Conservation (phyloP, 176 grass and related monocot species). For the Cymbopogon citratus region DNA sequence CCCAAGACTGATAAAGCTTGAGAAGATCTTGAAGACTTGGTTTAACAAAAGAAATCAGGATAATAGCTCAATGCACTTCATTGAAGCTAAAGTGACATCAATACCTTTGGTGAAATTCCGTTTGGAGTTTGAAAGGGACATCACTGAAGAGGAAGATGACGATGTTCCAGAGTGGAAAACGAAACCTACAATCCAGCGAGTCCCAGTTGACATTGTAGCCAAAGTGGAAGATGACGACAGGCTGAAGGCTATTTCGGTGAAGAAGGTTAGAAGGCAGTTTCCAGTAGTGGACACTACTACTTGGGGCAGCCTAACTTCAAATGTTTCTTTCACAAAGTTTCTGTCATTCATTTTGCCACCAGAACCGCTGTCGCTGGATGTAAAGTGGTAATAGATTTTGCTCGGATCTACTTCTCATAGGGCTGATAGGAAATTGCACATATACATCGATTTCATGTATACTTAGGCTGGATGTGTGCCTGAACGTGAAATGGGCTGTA, state of each 20-base stretch:
- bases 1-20: conserved; percentile 54
- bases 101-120: conserved; percentile 53
- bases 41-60: conserved; percentile 30
- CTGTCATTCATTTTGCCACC: conserved; percentile 60
- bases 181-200: conserved; percentile 38
- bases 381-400: conserved; percentile 59
- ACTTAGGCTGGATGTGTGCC: conserved; percentile 18
- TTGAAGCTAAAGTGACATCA: conserved; percentile 62
- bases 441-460: conserved; percentile 32
- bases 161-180: conserved; percentile 76
- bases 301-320: conserved; percentile 74
- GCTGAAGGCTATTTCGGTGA: conserved; percentile 56
- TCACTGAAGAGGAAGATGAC: conserved; percentile 51
- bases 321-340: conserved; percentile 84
- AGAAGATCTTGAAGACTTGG: conserved; percentile 49
- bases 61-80: conserved; percentile 44
- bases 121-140: conserved; percentile 66
- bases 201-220: conserved; percentile 56
- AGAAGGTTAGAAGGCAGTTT: conserved; percentile 54
- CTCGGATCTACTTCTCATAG: conserved; percentile 4
- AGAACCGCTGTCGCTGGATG: conserved; percentile 71
- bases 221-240: conserved; percentile 52
- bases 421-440: conserved; percentile 36
- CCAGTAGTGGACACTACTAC: conserved; percentile 46
- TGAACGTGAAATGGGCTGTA: conserved; percentile 12